A percentile compares a stretch with the other conserved stretches of the same genome.
phyloP scores from a whole-genome alignment of 1,139 yeast species.

The Magnusiomyces magnusii region DNA sequence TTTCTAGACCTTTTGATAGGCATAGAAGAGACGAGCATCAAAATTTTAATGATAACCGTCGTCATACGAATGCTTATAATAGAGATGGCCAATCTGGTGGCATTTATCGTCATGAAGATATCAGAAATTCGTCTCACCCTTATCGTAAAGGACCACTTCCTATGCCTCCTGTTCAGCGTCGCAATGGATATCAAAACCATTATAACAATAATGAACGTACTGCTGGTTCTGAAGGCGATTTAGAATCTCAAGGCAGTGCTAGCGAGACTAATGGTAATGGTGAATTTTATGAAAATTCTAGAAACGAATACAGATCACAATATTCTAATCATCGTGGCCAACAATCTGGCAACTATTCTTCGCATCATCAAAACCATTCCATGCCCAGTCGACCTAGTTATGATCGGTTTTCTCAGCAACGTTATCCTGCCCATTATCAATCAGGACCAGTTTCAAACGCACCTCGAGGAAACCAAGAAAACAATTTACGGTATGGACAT shows the following conservation, averaged over 20 bases:
- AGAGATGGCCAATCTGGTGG: constrained; percentile 3
- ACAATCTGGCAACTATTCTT: not conserved
- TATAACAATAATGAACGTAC: not conserved
- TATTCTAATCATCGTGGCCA: not conserved
- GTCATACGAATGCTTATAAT: not conserved
- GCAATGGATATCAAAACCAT: not conserved
- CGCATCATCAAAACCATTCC: not conserved
- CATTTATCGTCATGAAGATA: constrained; percentile 7
- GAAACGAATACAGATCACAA: not conserved
- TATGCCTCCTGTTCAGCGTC: constrained; percentile 4
- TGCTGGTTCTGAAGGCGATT: not conserved
- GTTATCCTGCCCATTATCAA: no score
- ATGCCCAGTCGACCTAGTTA: not conserved
- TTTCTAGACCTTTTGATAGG: not conserved
- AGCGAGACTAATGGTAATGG: not conserved
- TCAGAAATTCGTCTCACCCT: constrained; percentile 13
- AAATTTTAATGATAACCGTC: not conserved
- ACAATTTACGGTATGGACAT: not conserved
- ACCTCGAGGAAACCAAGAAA: not conserved
- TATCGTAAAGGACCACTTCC: constrained; percentile 9
- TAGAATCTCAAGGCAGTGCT: not conserved
- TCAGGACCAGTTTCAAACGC: not conserved
- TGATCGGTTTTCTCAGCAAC: not conserved
- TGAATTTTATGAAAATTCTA: not conserved
- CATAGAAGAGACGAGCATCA: not conserved